phyloP scores from a whole-genome alignment of 2,329 filamentous ascomycete genomes.

The Penicillium sp. region DNA sequence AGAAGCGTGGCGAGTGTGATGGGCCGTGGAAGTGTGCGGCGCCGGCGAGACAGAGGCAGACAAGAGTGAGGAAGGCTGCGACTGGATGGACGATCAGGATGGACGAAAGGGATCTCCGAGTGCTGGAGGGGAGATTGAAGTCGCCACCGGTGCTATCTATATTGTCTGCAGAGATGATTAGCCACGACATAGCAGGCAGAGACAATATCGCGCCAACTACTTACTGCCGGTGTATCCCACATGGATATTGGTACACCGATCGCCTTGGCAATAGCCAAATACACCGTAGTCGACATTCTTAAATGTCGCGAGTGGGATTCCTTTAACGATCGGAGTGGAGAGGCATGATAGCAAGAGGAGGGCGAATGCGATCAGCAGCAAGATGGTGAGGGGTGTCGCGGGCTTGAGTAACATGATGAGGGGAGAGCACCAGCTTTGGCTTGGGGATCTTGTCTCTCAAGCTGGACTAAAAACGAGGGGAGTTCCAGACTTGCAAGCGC shows the following conservation, averaged over 20 bases:
- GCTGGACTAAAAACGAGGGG: slow-evolving; percentile 14
- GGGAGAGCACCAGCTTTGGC: slow-evolving; percentile 17
- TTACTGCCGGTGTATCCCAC: slow-evolving; percentile 87
- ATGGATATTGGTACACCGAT: slow-evolving; percentile 71
- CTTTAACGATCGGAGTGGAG: slow-evolving; percentile 87
- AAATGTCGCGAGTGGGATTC: slow-evolving; percentile 81
- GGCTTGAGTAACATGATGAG: slow-evolving; percentile 76
- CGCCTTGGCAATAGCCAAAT: slow-evolving; percentile 80
- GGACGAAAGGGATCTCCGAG: slow-evolving; percentile 74
- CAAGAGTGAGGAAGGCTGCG: slow-evolving; percentile 81
- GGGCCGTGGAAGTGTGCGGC: slow-evolving; percentile 86
- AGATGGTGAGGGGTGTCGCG: slow-evolving; percentile 84
- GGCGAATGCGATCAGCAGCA: slow-evolving; percentile 84
- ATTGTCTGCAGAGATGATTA: slow-evolving; percentile 34
- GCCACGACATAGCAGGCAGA: slow-evolving; percentile 18
- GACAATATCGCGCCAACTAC: slow-evolving; percentile 43
- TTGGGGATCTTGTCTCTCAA: slow-evolving; percentile 13
- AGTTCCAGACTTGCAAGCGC: slow-evolving; percentile 17
- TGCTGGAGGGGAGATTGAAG: slow-evolving; percentile 69
- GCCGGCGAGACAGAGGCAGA: slow-evolving; percentile 80
- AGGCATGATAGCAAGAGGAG: slow-evolving; percentile 84
- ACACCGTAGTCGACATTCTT: slow-evolving; percentile 84
- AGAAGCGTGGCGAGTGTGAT: slow-evolving; percentile 86
- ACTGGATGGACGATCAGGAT: slow-evolving; percentile 93
- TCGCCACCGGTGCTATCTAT: slow-evolving; percentile 54